A percentile compares a stretch with the other conserved stretches of the same genome.
Conservation (phyloP, 202 grass and related monocot genomes). For the Tripidium arundinaceum region DNA sequence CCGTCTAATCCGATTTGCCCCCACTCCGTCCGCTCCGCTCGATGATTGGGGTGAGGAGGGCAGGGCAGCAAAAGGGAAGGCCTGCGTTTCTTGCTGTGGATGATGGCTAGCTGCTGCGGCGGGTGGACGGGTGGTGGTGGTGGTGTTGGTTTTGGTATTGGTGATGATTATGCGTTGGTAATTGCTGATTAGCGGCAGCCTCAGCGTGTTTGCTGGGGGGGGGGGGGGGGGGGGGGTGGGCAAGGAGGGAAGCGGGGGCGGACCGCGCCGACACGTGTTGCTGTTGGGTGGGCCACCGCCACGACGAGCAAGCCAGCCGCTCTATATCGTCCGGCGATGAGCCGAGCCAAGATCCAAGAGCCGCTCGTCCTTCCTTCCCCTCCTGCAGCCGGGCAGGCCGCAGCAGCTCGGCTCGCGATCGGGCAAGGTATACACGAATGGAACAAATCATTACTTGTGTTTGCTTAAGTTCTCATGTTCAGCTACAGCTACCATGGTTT, state of each 20-base stretch:
- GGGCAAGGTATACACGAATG: too few species aligned
- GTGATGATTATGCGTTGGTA: not conserved
- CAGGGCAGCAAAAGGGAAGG: not conserved
- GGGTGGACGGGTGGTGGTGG: not conserved
- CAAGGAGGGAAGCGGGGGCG: slow-evolving; percentile 3
- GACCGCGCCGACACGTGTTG: slow-evolving; percentile 41
- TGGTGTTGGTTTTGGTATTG: too few species aligned
- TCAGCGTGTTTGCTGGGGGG: slow-evolving; percentile 23
- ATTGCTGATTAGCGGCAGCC: not conserved
- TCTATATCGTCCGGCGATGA: too few species aligned
- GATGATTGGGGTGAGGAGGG: not conserved
- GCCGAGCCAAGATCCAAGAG: too few species aligned
- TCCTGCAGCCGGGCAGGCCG: too few species aligned
- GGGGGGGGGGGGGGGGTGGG: too few species aligned
- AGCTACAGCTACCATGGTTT: not conserved
- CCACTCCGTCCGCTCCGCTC: not conserved
- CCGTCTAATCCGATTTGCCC: slow-evolving; percentile 13
- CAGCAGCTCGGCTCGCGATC: too few species aligned
- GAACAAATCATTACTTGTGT: not conserved
- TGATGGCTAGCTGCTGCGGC: too few species aligned
- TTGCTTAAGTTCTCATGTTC: not conserved
- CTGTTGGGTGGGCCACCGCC: not conserved
- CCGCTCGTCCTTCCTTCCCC: too few species aligned
- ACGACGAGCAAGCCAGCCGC: not conserved
- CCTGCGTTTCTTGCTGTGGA: not conserved